phyloP scores from a whole-genome alignment of 176 grass and related monocot genomes.

The Juncus effusus region DNA sequence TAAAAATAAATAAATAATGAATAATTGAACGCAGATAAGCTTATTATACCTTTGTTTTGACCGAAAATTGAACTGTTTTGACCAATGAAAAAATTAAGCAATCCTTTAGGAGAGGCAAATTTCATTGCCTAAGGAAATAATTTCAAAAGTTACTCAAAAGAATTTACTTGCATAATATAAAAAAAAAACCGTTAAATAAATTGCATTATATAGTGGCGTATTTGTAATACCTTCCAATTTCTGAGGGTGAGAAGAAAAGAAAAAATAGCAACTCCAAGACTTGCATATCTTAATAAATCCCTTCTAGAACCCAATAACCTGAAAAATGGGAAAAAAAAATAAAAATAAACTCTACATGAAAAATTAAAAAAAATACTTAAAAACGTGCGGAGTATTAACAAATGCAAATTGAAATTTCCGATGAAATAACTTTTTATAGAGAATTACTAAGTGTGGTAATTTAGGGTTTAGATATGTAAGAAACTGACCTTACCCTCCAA shows the following conservation, averaged over 20 bases:
- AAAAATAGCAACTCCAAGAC: conserved; percentile 66
- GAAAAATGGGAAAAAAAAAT: conserved; percentile 42
- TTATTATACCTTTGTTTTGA: conserved; percentile 53
- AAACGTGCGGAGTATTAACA: conserved; percentile 19
- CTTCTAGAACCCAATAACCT: conserved; percentile 77
- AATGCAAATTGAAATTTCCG: conserved; percentile 7
- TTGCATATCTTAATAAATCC: conserved; percentile 82
- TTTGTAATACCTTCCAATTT: conserved; percentile 85
- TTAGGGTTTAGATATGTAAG: conserved; percentile 7
- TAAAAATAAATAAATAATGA: conserved; percentile 1
- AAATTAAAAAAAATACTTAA: background rate
- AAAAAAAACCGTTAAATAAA: conserved; percentile 1
- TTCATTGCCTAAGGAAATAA: conserved; percentile 69
- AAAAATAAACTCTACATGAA: conserved; percentile 15
- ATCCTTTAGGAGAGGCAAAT: conserved; percentile 87
- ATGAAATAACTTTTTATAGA: conserved; percentile 9
- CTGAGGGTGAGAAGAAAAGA: conserved; percentile 61
- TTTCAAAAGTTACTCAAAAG: background rate
- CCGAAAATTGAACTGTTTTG: conserved; percentile 46
- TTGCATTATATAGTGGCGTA: conserved; percentile 1
- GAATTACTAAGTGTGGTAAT: conserved; percentile 15
- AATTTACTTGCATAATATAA: conserved; percentile 8
- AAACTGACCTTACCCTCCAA: conserved; percentile 96
- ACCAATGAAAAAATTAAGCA: conserved; percentile 70
- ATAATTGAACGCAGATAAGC: background rate